A percentile compares a stretch with the other conserved stretches of the same genome.
phyloP scores from a whole-genome alignment of 805 yeast species.

The Starmerella stellata region DNA sequence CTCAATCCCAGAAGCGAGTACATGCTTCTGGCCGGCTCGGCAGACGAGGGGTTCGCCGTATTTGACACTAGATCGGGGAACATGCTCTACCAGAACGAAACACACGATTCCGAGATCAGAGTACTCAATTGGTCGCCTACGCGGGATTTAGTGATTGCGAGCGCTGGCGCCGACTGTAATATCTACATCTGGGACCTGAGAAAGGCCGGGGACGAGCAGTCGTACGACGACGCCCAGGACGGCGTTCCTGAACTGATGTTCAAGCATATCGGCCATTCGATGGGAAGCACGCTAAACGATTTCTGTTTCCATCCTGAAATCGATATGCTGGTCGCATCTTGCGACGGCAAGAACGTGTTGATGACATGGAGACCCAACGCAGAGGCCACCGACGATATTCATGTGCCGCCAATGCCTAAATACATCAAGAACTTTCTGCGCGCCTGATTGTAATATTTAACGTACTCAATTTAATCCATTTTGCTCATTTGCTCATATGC shows the following conservation, averaged over 20 bases:
- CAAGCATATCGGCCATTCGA: slow-evolving; percentile 75
- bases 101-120: slow-evolving; percentile 59
- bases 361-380: slow-evolving; percentile 13
- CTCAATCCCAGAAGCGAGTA: slow-evolving; percentile 43
- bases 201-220: slow-evolving; percentile 68
- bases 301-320: slow-evolving; percentile 12
- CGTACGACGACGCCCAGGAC: slow-evolving; percentile 74
- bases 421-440: slow-evolving; percentile 2
- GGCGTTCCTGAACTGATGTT: slow-evolving; percentile 75
- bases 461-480: too few species aligned
- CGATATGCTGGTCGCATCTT: slow-evolving; percentile 9
- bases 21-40: slow-evolving; percentile 5
- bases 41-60: slow-evolving; percentile 29
- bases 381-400: slow-evolving; percentile 3
- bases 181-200: slow-evolving; percentile 65
- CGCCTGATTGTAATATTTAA: neutral
- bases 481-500: too few species aligned
- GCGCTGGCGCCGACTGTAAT: slow-evolving; percentile 51
- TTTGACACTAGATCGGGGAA: slow-evolving; percentile 12
- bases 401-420: slow-evolving; percentile 10
- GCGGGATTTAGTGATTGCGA: slow-evolving; percentile 54
- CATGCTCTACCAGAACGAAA: slow-evolving; percentile 50
- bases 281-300: slow-evolving; percentile 24
- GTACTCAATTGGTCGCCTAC: slow-evolving; percentile 62
- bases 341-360: slow-evolving; percentile 10